A percentile compares a stretch with the other conserved stretches of the same genome.
Evolutionary conservation across 805 yeast genomes (phyloP).

Genomic region (Wickerhamomyces mucosus): DNA sequence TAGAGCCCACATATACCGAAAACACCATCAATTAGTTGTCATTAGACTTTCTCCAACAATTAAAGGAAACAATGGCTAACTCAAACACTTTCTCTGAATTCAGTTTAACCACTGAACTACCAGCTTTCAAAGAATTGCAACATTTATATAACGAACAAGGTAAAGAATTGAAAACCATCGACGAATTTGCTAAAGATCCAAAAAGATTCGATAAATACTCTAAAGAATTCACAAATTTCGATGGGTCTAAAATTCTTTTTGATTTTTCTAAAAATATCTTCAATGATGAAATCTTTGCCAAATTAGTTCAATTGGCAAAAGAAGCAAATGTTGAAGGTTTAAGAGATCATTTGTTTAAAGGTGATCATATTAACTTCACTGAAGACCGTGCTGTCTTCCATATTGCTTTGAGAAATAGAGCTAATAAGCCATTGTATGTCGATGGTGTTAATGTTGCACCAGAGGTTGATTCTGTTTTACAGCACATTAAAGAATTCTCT

Average conservation of each 20-base stretch:
- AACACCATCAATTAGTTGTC: too few relatives aligned
- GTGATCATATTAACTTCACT: constrained; percentile 90
- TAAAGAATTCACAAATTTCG: constrained; percentile 72
- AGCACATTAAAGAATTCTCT: constrained; percentile 95
- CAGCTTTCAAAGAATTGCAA: constrained; percentile 80
- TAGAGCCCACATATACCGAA: too few relatives aligned
- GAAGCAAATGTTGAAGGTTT: constrained; percentile 82
- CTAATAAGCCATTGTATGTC: constrained; percentile 73
- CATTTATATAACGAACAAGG: constrained; percentile 60
- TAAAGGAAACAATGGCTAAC: too few relatives aligned
- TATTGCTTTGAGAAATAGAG: constrained; percentile 91
- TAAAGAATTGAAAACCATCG: constrained; percentile 54
- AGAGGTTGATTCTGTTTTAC: constrained; percentile 84
- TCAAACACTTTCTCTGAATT: constrained; percentile 7
- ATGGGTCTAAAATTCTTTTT: constrained; percentile 81
- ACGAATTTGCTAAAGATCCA: constrained; percentile 69
- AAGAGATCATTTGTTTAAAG: constrained; percentile 86
- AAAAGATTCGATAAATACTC: constrained; percentile 69
- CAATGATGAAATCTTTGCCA: constrained; percentile 67
- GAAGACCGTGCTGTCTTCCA: constrained; percentile 97
- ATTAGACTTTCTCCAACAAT: too few relatives aligned
- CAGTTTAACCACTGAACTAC: constrained; percentile 41
- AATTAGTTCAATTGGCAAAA: constrained; percentile 71
- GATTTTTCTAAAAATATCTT: constrained; percentile 94
- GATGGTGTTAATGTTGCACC: constrained; percentile 87